Evolutionary conservation across 192 early-diverging fungal genomes (phyloP), one percentile per base, ranked within the genome.

Genomic region (Globomyces pollinis-pini): DNA sequence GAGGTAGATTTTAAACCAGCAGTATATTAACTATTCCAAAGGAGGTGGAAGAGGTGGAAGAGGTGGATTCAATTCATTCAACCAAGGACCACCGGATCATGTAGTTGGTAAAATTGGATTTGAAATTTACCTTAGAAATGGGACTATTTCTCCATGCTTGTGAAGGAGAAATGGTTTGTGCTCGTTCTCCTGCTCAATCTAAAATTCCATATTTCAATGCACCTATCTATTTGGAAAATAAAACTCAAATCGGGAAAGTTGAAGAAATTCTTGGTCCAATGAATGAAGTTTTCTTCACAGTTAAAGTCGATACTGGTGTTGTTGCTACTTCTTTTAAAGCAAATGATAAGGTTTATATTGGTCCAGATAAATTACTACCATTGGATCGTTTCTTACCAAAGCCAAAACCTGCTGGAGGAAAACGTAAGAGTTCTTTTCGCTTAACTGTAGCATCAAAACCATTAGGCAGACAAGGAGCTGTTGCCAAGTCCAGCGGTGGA

Each of bases 151-250:
- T 91, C 75, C 94, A 99, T 69, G 79, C 87, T 33, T 99, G 96
- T 68, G 93, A 99, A 69, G 93, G 91, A 51, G 91, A 99, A 74
- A 92, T 96, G 81, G 94, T 99, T 29, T 96, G 91, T 49, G 56
- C 53, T 20, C 53, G 58, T n/a, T 29, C 52, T 1, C 41, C 21
- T 3, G 29, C 60, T 7, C 62, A 66, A 31, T 1, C 30, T 20
- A 89, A 98, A 71, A 87, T 99, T 63, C 96, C 96, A 21, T 99
- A 94, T 77, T 99, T 99, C 80, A 99, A 96, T 67, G 96, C 96
- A 1, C 94, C 96, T 41, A 94, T 99, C 57, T 99, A 85, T 78
- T 80, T 94, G 30, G 90, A 96, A 67, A 95, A 96, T 81, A 99
- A 99, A 81, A 88, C 87, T 50, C 92, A 92, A 73, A 96, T 99